phyloP scores from a whole-genome alignment of 2,329 filamentous ascomycete species.

The Helicocarpus griseus region DNA sequence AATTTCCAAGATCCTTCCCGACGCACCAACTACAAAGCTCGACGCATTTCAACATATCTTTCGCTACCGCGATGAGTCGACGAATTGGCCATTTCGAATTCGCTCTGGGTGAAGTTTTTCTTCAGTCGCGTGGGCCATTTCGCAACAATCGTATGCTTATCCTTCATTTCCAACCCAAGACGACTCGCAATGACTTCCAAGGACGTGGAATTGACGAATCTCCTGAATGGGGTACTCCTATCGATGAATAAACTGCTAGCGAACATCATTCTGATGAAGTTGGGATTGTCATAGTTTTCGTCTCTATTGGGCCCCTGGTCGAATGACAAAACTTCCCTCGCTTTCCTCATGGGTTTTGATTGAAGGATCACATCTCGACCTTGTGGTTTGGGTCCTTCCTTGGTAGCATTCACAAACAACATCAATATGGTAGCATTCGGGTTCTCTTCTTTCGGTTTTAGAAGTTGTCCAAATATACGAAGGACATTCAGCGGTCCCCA shows the following conservation, averaged over 20 bases:
- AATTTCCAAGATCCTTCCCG: too few relatives aligned
- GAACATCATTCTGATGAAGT: too few relatives aligned
- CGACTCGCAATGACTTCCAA: constrained; percentile 7
- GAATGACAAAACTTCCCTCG: too few relatives aligned
- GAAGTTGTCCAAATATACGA: constrained; percentile 21
- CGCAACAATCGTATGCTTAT: constrained; percentile 23
- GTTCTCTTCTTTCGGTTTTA: constrained; percentile 25
- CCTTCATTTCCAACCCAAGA: constrained; percentile 18
- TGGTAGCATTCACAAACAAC: constrained; percentile 34
- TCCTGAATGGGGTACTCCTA: constrained; percentile 9
- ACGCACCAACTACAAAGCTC: background rate
- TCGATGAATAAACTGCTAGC: too few relatives aligned
- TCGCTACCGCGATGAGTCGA: constrained; percentile 13
- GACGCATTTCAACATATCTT: constrained; percentile 25
- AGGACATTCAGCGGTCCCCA: constrained; percentile 22
- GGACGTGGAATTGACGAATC: constrained; percentile 4
- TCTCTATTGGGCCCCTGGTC: too few relatives aligned
- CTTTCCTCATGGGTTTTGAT: too few relatives aligned
- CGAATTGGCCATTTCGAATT: constrained; percentile 22
- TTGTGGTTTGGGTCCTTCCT: too few relatives aligned
- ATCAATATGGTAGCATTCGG: constrained; percentile 33
- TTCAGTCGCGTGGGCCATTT: constrained; percentile 24
- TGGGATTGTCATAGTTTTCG: too few relatives aligned
- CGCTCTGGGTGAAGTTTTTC: constrained; percentile 17
- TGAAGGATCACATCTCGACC: too few relatives aligned